These are phyloP conservation scores for Globisporangium solare DNA, from an alignment of 352 stramenopile species.

Conservation along the genomic window DNA sequence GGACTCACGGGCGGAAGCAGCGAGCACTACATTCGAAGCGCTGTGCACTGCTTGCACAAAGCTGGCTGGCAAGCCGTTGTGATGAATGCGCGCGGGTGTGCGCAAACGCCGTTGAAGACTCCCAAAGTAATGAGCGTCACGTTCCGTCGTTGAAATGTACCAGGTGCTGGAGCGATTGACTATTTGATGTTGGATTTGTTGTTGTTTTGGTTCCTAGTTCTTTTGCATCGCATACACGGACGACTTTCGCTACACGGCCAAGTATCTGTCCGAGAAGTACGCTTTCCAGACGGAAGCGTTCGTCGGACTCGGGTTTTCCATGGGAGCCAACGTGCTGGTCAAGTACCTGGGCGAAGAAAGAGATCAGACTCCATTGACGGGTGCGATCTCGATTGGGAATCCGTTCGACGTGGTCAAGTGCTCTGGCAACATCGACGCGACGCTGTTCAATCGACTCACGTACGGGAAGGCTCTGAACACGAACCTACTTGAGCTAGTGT, in stretches of 20 bases:
- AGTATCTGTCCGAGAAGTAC: slow-evolving; percentile 36
- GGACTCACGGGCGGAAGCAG: slow-evolving; percentile 61
- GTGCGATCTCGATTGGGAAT: slow-evolving; percentile 64
- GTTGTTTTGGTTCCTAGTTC: slow-evolving; percentile 15
- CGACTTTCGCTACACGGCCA: slow-evolving; percentile 40
- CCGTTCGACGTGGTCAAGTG: slow-evolving; percentile 65
- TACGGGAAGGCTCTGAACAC: slow-evolving; percentile 57
- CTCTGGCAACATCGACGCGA: slow-evolving; percentile 38
- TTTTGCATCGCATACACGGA: slow-evolving; percentile 51
- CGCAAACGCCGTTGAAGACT: slow-evolving; percentile 30
- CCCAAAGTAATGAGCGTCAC: neutral
- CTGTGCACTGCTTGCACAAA: slow-evolving; percentile 24
- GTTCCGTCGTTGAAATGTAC: too few relatives aligned
- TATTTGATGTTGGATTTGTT: too few relatives aligned
- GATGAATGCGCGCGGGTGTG: slow-evolving; percentile 42
- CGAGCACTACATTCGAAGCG: slow-evolving; percentile 71
- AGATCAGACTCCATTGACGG: slow-evolving; percentile 32
- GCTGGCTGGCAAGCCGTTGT: slow-evolving; percentile 41
- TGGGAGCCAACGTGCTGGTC: slow-evolving; percentile 72
- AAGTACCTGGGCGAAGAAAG: slow-evolving; percentile 76
- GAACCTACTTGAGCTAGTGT: slow-evolving; percentile 65
- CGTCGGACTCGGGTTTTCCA: slow-evolving; percentile 65
- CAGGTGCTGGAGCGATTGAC: neutral
- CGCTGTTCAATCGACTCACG: slow-evolving; percentile 49
- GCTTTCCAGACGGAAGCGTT: slow-evolving; percentile 39